A percentile compares a stretch with the other conserved stretches of the same genome.
phyloP scores from a whole-genome alignment of 495 filamentous ascomycete genomes.

The Penicillium macrosclerotiorum region DNA sequence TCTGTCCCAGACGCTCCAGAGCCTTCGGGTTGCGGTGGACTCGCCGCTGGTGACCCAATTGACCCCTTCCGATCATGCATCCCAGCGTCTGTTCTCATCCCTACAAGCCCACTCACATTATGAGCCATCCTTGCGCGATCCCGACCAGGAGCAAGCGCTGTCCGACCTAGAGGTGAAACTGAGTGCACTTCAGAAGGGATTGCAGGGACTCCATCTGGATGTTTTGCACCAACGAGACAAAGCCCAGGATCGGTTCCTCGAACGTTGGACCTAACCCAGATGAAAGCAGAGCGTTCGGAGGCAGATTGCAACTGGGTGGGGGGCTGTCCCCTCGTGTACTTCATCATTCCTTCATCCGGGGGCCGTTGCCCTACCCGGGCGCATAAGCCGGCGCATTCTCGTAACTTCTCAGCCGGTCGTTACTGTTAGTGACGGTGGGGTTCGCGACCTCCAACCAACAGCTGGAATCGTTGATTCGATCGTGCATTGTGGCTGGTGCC shows the following conservation, averaged over 20 bases:
- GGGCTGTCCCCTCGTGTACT: neutral
- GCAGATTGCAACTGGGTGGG: neutral
- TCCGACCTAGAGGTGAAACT: slow-evolving; percentile 31
- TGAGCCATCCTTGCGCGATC: slow-evolving; percentile 28
- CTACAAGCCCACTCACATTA: slow-evolving; percentile 33
- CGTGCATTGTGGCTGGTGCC: slow-evolving; percentile 17
- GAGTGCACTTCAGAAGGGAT: slow-evolving; percentile 29
- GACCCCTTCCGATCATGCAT: slow-evolving; percentile 30
- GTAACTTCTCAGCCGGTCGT: slow-evolving; percentile 9
- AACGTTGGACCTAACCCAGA: slow-evolving; percentile 30
- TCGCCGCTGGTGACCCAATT: slow-evolving; percentile 31
- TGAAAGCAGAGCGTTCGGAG: neutral
- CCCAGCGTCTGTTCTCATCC: slow-evolving; percentile 30
- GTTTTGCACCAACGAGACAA: slow-evolving; percentile 36
- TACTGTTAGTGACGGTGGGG: neutral
- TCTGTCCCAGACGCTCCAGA: slow-evolving; percentile 24
- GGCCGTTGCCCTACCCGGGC: no score
- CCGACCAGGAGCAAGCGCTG: slow-evolving; percentile 25
- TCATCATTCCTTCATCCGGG: neutral
- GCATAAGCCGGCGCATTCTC: no score
- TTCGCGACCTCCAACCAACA: neutral
- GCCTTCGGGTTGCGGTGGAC: slow-evolving; percentile 29
- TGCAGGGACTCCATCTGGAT: slow-evolving; percentile 34
- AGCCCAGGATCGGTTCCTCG: slow-evolving; percentile 30
- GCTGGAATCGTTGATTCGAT: slow-evolving; percentile 16